A percentile compares a stretch with the other conserved stretches of the same genome.
phyloP scores from a whole-genome alignment of 371 early-diverging fungal species.

The Quaeritorhiza haematococci region DNA sequence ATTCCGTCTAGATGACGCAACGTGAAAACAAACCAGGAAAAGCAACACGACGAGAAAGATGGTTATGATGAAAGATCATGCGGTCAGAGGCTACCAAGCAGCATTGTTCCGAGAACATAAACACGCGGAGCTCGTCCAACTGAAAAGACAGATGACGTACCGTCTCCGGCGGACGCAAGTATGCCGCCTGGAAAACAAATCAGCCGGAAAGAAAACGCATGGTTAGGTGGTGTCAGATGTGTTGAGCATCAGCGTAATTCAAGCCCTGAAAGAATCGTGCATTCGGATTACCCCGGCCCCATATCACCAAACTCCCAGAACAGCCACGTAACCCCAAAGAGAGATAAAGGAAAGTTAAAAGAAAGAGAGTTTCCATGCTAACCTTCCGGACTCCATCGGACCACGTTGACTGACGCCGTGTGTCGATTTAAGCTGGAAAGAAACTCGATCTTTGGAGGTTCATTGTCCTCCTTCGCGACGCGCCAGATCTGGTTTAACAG shows the following conservation, averaged over 20 bases:
- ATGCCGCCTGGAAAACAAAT: conserved; percentile 37
- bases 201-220: too few relatives aligned
- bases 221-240: too few relatives aligned
- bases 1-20: conserved; percentile 59
- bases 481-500: conserved; percentile 66
- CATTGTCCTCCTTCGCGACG: conserved; percentile 22
- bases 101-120: too few relatives aligned
- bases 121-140: too few relatives aligned
- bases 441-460: conserved; percentile 66
- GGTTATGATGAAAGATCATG: too few relatives aligned
- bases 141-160: conserved; percentile 41
- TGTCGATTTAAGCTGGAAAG: conserved; percentile 80
- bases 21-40: neutral
- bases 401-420: conserved; percentile 85
- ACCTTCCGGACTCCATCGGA: conserved; percentile 83
- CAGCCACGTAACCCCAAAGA: neutral
- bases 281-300: too few relatives aligned
- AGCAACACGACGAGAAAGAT: neutral
- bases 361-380: too few relatives aligned
- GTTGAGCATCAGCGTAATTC: too few relatives aligned
- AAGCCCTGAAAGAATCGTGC: too few relatives aligned
- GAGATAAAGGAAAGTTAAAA: neutral
- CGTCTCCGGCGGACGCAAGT: conserved; percentile 89
- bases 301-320: too few relatives aligned
- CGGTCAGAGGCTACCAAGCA: too few relatives aligned